Evolutionary conservation across 2,329 filamentous ascomycete species (phyloP), one percentile per base, ranked within the genome.

Genomic region (Curvularia lunata): DNA sequence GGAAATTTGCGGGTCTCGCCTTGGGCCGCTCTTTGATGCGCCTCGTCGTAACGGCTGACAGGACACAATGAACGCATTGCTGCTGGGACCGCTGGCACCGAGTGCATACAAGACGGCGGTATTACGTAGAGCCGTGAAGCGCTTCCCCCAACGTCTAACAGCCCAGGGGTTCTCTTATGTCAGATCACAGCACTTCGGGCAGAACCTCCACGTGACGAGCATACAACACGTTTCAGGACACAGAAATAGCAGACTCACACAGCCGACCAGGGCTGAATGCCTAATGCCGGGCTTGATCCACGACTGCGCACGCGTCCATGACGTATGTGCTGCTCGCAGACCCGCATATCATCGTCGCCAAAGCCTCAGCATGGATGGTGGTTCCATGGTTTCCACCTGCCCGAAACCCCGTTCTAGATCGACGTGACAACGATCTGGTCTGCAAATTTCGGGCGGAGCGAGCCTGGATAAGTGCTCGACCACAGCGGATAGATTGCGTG

Each of bases 401-500:
- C 25, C 54, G 42, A 37, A 56, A 32, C 27, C 21, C 53, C 37
- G n/a, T 50, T 42, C 40, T 52, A 49, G 51, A 57, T 54, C 54
- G 42, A 60, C 52, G 64, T 65, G 55, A 61, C 48, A 50, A 64
- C 59, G 52, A 56, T 58, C 52, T 45, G 18, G n/a, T 52, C 23
- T 45, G 42, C 40, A 34, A 55, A 54, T 62, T 52, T 50, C 60
- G 56, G 55, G 59, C 58, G 61, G 46, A 47, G 57, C 50, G 54
- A 25, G 48, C 55, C 56, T 45, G 8, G n/a, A n/a, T n/a, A 47
- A 49, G 27, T 56, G 45, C 52, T 54, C 55, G 48, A 58, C 56
- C 48, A 57, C 49, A 45, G 49, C 61, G 59, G 53, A 59, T 73
- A 71, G 48, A 71, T 72, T 70, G 56, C 52, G 38, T 64, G 55